Percentiles rank a stretch among this genome's conserved stretches.
These are phyloP conservation scores for Malus hybrid DNA, from an alignment of 331 rosid species.

Conservation along the genomic window DNA sequence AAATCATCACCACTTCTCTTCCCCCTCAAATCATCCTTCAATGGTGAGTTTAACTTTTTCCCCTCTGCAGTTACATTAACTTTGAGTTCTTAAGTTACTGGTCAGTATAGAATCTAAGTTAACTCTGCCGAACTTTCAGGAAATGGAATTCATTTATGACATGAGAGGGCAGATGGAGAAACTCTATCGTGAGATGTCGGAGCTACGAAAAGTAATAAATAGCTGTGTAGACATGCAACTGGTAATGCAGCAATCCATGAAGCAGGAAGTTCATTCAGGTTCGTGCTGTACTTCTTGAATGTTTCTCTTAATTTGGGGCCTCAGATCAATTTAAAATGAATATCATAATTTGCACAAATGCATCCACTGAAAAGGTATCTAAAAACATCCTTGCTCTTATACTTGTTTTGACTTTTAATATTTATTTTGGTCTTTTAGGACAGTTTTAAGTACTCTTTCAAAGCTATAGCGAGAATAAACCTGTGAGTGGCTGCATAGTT, in stretches of 20 bases:
- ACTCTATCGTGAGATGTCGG: slow-evolving; percentile 62
- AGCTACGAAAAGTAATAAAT: slow-evolving; percentile 58
- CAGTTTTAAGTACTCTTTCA: neutral
- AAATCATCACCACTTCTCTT: slow-evolving; percentile 11
- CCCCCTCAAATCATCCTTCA: slow-evolving; percentile 38
- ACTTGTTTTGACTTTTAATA: neutral
- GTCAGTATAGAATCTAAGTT: neutral
- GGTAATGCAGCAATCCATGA: slow-evolving; percentile 46
- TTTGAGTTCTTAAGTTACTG: neutral
- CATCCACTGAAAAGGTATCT: neutral
- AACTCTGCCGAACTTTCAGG: slow-evolving; percentile 31
- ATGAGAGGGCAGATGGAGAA: slow-evolving; percentile 72
- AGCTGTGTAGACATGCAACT: slow-evolving; percentile 74
- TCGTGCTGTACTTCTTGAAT: neutral
- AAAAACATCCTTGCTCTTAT: neutral
- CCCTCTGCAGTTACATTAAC: neutral
- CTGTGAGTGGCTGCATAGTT: neutral
- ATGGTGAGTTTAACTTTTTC: slow-evolving; percentile 26
- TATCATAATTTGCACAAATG: neutral
- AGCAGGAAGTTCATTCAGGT: slow-evolving; percentile 44
- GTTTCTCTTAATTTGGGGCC: neutral
- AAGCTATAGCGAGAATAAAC: neutral
- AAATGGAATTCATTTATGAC: slow-evolving; percentile 63
- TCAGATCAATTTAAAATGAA: neutral
- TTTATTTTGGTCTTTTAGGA: neutral